Conservation (phyloP, 768 basidiomycete genomes). For the Chalciporus pseudorubinellus region DNA sequence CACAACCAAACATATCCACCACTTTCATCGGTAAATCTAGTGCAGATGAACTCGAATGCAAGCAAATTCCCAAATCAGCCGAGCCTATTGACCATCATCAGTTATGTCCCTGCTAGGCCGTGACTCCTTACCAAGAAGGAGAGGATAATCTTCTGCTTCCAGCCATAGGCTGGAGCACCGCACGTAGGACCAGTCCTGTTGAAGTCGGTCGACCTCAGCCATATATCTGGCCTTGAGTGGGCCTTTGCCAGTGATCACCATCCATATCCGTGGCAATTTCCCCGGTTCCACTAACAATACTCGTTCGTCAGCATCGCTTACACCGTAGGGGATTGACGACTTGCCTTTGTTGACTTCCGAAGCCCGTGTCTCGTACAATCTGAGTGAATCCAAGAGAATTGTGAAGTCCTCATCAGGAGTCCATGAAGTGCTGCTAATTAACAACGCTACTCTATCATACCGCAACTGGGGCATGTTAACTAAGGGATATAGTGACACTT, state of each 20-base stretch:
- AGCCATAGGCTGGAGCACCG: slow-evolving; percentile 84
- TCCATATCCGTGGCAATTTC: slow-evolving; percentile 70
- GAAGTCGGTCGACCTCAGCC: slow-evolving; percentile 55
- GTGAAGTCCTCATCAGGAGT: slow-evolving; percentile 95
- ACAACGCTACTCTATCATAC: slow-evolving; percentile 74
- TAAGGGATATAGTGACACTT: slow-evolving; percentile 12
- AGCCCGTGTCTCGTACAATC: slow-evolving; percentile 64
- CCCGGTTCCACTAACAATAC: slow-evolving; percentile 15
- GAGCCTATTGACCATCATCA: slow-evolving; percentile 52
- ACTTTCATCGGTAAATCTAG: slow-evolving; percentile 98
- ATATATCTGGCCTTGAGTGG: slow-evolving; percentile 75
- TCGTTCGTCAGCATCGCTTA: not conserved
- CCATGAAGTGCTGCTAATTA: slow-evolving; percentile 95
- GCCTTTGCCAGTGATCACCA: slow-evolving; percentile 90
- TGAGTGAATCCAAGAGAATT: slow-evolving; percentile 75
- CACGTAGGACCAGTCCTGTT: slow-evolving; percentile 71
- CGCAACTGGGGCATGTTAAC: slow-evolving; percentile 49
- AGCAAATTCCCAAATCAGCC: slow-evolving; percentile 86
- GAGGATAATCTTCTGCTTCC: slow-evolving; percentile 86
- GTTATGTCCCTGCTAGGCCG: not conserved
- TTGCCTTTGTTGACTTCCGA: slow-evolving; percentile 25
- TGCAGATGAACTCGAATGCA: slow-evolving; percentile 88
- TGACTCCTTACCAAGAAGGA: slow-evolving; percentile 62
- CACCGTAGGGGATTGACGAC: not conserved
- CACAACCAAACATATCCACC: slow-evolving; percentile 99